Percentiles rank a stretch among this genome's conserved stretches.
These are phyloP conservation scores for Juncus effusus DNA, from an alignment of 176 grass and related monocot species.

Conservation along the genomic window DNA sequence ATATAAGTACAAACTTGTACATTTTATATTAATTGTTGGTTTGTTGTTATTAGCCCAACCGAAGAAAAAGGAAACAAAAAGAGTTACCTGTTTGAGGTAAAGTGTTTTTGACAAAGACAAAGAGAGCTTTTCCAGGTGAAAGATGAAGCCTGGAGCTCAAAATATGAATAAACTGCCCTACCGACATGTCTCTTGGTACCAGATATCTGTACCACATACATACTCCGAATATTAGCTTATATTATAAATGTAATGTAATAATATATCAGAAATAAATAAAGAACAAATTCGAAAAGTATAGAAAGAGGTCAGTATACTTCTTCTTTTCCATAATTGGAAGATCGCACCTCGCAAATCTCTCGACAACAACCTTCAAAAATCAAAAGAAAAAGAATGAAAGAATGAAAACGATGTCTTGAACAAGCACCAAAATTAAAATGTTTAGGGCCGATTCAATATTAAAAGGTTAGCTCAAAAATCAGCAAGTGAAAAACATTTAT, in stretches of 20 bases:
- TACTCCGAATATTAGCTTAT: background rate
- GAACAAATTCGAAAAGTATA: too few relatives aligned
- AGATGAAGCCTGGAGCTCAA: slow-evolving; percentile 56
- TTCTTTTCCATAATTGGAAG: slow-evolving; percentile 45
- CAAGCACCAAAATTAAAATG: too few relatives aligned
- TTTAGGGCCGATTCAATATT: too few relatives aligned
- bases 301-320: slow-evolving; percentile 28
- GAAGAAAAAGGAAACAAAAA: background rate
- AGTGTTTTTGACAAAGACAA: slow-evolving; percentile 71
- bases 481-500: too few relatives aligned
- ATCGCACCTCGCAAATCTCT: slow-evolving; percentile 40
- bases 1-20: background rate
- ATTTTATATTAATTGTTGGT: too few relatives aligned
- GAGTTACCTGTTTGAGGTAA: slow-evolving; percentile 67
- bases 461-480: too few relatives aligned
- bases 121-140: slow-evolving; percentile 54
- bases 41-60: background rate
- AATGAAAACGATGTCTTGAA: background rate
- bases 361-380: slow-evolving; percentile 32
- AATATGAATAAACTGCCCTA: slow-evolving; percentile 78
- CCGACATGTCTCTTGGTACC: slow-evolving; percentile 43
- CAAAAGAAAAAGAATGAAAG: background rate
- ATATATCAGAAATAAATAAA: background rate
- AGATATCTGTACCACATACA: slow-evolving; percentile 18
- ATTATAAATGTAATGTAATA: background rate